Conservation (phyloP, 306 rosid genomes). For the Abrus pulchellus region DNA sequence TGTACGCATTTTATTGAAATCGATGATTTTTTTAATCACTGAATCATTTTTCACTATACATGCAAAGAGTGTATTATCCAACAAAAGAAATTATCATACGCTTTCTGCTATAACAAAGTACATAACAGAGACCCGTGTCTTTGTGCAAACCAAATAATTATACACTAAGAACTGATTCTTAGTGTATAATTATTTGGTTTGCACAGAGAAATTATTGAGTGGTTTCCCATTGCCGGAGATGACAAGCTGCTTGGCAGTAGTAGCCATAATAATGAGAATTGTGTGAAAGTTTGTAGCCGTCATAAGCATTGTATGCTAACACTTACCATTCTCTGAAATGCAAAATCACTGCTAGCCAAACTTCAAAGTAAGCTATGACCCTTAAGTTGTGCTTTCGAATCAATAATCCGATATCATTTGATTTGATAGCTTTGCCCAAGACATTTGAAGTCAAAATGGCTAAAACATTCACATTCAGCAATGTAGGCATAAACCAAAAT, state of each 20-base stretch:
- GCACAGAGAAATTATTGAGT: no score
- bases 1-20: no score
- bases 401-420: conserved; percentile 33
- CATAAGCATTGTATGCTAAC: conserved; percentile 11
- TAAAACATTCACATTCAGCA: conserved; percentile 9
- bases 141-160: no score
- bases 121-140: no score
- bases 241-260: background rate
- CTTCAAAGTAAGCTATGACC: background rate
- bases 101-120: no score
- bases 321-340: background rate
- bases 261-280: background rate
- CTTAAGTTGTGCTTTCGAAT: conserved; percentile 10
- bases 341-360: background rate
- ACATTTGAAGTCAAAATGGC: background rate
- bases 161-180: no score
- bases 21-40: no score
- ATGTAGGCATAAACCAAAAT: conserved; percentile 6
- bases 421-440: conserved; percentile 19
- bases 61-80: no score
- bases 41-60: no score
- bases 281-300: background rate
- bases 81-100: no score
- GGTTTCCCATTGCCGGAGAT: no score
- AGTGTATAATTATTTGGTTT: no score